Base-by-base conservation (phyloP, 768 basidiomycete species). In the Mrakia gelida region DNA sequence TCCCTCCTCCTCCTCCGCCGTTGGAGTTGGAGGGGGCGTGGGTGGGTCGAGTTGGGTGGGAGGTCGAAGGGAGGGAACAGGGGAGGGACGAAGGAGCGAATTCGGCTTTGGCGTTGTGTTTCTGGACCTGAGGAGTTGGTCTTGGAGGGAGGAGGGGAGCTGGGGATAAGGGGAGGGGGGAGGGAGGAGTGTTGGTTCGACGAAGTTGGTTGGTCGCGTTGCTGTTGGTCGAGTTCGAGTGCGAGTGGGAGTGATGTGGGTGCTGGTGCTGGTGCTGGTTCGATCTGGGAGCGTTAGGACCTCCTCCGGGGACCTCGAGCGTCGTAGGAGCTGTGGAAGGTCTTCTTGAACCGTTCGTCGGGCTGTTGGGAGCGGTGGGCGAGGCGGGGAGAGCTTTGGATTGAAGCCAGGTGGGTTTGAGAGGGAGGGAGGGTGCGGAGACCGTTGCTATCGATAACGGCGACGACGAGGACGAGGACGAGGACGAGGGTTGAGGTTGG, bases 81-180 rank as follows among this genome's bases (percentile, higher is more conserved):
- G 67, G 34, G 34, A 70, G 67, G 21, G 67, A 26, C 16, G 63
- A 65, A 13, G 77, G 65, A 6, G 77, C 32, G 30, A 78, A 78
- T 52, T 78, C 77, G 4, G 77, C 77, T 65, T 75, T 59, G 15
- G 77, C 77, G 11, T 30, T n/a, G 26, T 77, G 76, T 70, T 45
- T 72, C 71, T 77, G 76, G 26, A 77, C 61, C 18, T 59, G 62
- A 6, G 73, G 45, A 3, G 61, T 71, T 11, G 67, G 68, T 9
- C 77, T 73, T 21, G 77, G 73, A 3, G 77, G 73, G 30, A 78
- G 68, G 26, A 67, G 77, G 13, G 73, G 72, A n/a, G 77, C 54
- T 15, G 77, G 43, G 18, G 71, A 56, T 11, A 73, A 63, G 2
- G 62, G 38, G 5, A 45, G 8, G 6, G 77, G 45, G 13, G 61